phyloP scores from a whole-genome alignment of 129 eudicot species.

The Mikania micrantha region DNA sequence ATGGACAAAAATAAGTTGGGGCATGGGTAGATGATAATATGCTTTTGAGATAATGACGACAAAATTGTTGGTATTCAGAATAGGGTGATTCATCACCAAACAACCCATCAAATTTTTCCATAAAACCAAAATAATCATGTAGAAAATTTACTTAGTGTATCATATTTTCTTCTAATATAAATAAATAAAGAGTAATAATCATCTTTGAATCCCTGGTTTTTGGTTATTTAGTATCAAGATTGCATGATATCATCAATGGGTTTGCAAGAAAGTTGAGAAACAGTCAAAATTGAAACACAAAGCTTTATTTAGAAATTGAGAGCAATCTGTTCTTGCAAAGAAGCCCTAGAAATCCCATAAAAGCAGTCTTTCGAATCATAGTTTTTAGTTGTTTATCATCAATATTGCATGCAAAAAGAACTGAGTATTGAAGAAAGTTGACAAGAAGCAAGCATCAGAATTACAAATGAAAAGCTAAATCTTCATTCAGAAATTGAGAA shows the following conservation, averaged over 20 bases:
- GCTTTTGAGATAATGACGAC: conserved; percentile 29
- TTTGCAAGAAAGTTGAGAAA: conserved; percentile 11
- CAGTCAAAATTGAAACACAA: conserved; percentile 10
- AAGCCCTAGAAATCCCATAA: neutral
- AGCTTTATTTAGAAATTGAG: neutral
- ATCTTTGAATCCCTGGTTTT: neutral
- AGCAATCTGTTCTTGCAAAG: neutral
- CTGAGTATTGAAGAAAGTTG: conserved; percentile 5
- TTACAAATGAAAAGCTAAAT: neutral
- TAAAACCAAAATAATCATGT: conserved; percentile 19
- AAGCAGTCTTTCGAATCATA: neutral
- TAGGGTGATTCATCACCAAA: conserved; percentile 29
- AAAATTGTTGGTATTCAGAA: conserved; percentile 24
- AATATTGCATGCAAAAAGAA: neutral
- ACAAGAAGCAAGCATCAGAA: conserved; percentile 17
- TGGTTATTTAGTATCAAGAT: neutral
- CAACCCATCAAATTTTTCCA: conserved; percentile 23
- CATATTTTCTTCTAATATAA: neutral
- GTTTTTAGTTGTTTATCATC: neutral
- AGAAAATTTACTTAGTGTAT: conserved; percentile 1
- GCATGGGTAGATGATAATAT: conserved; percentile 27
- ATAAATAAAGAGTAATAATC: neutral
- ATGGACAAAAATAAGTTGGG: conserved; percentile 19
- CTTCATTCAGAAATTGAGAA: neutral
- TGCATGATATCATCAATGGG: neutral